A percentile compares a stretch with the other conserved stretches of the same genome.
Evolutionary conservation across 768 basidiomycete species (phyloP).

Genomic region (Naganishia kalamii): DNA sequence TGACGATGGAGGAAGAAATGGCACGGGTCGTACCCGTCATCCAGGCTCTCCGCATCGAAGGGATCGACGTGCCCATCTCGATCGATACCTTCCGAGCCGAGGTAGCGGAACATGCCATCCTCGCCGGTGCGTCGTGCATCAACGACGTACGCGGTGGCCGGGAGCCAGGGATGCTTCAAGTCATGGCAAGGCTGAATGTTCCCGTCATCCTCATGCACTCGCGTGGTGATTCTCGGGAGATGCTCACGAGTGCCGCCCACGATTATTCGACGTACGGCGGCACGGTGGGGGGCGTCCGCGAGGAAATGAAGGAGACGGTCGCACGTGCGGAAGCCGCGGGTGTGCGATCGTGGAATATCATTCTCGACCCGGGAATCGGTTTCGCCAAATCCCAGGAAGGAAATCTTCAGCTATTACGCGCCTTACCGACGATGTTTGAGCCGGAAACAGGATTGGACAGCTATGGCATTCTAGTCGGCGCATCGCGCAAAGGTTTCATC

Average conservation of each 20-base stretch:
- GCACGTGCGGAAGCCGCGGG: conserved; percentile 52
- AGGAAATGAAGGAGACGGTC: conserved; percentile 57
- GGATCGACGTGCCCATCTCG: conserved; percentile 56
- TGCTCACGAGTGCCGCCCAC: conserved; percentile 58
- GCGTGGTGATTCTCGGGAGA: conserved; percentile 69
- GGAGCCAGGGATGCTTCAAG: conserved; percentile 60
- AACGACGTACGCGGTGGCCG: conserved; percentile 80
- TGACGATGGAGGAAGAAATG: conserved; percentile 65
- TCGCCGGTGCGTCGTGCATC: conserved; percentile 82
- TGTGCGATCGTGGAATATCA: conserved; percentile 76
- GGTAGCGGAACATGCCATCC: conserved; percentile 68
- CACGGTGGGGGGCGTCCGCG: conserved; percentile 62
- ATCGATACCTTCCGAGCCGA: conserved; percentile 81
- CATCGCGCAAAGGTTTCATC: conserved; percentile 78
- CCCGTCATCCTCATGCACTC: conserved; percentile 94
- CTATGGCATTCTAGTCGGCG: conserved; percentile 63
- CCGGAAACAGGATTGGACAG: conserved; percentile 43
- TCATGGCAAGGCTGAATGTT: conserved; percentile 60
- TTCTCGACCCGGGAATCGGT: conserved; percentile 87
- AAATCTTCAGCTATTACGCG: conserved; percentile 64
- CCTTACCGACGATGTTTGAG: conserved; percentile 53
- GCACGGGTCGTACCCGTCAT: conserved; percentile 68
- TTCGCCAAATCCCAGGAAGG: conserved; percentile 80
- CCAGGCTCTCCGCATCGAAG: conserved; percentile 52
- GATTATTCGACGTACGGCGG: conserved; percentile 47